Conservation (phyloP, 768 basidiomycete species). For the Tylopilus felleus region DNA sequence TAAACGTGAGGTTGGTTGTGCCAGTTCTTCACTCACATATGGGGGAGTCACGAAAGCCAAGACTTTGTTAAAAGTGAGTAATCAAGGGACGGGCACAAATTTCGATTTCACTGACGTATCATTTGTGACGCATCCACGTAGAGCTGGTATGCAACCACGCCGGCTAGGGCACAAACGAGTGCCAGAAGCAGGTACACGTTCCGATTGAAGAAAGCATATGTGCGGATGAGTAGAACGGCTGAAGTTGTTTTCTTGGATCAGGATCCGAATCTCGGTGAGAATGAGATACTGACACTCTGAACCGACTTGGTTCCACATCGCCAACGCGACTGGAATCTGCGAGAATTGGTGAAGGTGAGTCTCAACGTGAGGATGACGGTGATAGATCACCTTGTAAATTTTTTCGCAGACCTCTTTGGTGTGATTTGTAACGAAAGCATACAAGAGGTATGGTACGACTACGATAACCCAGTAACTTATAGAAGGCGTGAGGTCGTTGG, state of each 20-base stretch:
- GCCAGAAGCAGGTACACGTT: conserved; percentile 63
- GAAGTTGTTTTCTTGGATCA: conserved; percentile 11
- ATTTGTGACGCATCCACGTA: conserved; percentile 78
- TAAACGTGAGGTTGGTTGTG: background rate
- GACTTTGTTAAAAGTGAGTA: conserved; percentile 37
- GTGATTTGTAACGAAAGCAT: conserved; percentile 72
- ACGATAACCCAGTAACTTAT: conserved; percentile 78
- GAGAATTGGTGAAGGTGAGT: background rate
- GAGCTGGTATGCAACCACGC: conserved; percentile 77
- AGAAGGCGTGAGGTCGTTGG: conserved; percentile 3
- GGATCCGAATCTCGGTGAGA: background rate
- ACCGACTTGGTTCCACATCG: conserved; percentile 86
- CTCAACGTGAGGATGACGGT: background rate
- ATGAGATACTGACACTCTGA: conserved; percentile 56
- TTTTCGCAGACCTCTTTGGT: conserved; percentile 57
- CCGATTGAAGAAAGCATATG: conserved; percentile 83
- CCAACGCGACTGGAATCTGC: conserved; percentile 76
- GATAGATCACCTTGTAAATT: conserved; percentile 58
- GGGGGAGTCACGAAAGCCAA: conserved; percentile 64
- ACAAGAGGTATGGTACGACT: conserved; percentile 76
- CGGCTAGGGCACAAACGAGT: conserved; percentile 63
- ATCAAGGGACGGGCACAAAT: background rate
- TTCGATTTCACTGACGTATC: conserved; percentile 48
- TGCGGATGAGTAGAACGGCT: conserved; percentile 80
- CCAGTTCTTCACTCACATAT: conserved; percentile 40